A percentile compares a stretch with the other conserved stretches of the same genome.
These are phyloP conservation scores for Aureobasidium sp. DNA, from an alignment of 2,329 filamentous ascomycete species.

Conservation along the genomic window DNA sequence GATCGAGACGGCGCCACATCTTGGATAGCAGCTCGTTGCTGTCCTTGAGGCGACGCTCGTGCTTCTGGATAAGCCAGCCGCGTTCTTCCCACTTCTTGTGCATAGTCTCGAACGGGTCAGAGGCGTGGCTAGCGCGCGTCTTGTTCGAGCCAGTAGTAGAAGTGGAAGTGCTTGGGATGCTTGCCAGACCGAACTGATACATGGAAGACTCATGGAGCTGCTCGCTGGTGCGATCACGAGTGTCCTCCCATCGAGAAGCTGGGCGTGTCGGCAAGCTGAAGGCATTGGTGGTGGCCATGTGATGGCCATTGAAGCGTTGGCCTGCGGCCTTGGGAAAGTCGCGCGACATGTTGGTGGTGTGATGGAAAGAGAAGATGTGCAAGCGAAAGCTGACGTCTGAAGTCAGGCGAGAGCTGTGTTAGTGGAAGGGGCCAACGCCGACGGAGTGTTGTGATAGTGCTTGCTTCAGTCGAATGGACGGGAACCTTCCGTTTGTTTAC, in stretches of 20 bases:
- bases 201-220: conserved; percentile 2
- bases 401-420: background rate
- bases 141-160: background rate
- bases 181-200: background rate
- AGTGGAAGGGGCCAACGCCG: background rate
- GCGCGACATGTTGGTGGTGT: background rate
- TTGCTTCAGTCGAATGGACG: background rate
- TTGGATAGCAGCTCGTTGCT: background rate
- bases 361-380: background rate
- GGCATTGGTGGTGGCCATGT: background rate
- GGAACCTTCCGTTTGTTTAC: background rate
- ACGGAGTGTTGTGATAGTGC: background rate
- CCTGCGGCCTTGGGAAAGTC: background rate
- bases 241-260: background rate
- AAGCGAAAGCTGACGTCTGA: background rate
- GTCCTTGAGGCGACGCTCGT: conserved; percentile 6
- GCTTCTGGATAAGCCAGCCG: background rate
- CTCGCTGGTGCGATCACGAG: background rate
- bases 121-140: background rate
- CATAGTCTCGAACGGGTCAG: background rate
- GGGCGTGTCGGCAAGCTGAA: background rate
- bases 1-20: conserved; percentile 11
- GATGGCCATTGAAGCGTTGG: background rate
- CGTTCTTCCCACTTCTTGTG: conserved; percentile 6
- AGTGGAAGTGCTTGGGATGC: background rate